Evolutionary conservation across 306 rosid species (phyloP).

Genomic region (Rosa chinensis): DNA sequence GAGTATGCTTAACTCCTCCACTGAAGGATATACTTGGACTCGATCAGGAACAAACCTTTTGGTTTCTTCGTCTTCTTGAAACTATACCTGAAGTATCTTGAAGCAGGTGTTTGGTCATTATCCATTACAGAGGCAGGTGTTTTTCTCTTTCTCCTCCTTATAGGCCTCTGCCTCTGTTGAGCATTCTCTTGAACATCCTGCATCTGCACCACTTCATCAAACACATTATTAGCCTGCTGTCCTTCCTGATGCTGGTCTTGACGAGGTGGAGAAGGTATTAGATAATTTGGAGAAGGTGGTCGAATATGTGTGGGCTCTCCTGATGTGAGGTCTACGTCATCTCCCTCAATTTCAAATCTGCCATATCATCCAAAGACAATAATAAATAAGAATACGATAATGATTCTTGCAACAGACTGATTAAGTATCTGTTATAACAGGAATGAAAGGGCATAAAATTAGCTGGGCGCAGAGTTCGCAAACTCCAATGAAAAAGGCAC

Average conservation of each 20-base stretch:
- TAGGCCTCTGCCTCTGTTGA: conserved; percentile 32
- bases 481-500: neutral
- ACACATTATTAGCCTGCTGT: conserved; percentile 16
- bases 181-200: conserved; percentile 49
- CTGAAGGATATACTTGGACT: too few relatives aligned
- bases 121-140: conserved; percentile 44
- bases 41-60: conserved; percentile 49
- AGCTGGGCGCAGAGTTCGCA: neutral
- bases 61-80: conserved; percentile 61
- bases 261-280: conserved; percentile 57
- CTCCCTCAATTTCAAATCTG: conserved; percentile 80
- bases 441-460: neutral
- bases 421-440: neutral
- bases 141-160: conserved; percentile 53
- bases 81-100: conserved; percentile 56
- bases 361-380: conserved; percentile 19
- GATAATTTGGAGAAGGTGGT: conserved; percentile 16
- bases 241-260: conserved; percentile 45
- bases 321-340: conserved; percentile 48
- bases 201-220: conserved; percentile 12
- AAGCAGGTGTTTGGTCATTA: conserved; percentile 79
- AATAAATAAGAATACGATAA: neutral
- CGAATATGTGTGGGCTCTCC: conserved; percentile 42
- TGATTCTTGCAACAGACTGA: neutral
- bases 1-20: too few relatives aligned